A percentile compares a stretch with the other conserved stretches of the same genome.
Conservation (phyloP, 768 basidiomycete genomes). For the Mrakia blollopis region DNA sequence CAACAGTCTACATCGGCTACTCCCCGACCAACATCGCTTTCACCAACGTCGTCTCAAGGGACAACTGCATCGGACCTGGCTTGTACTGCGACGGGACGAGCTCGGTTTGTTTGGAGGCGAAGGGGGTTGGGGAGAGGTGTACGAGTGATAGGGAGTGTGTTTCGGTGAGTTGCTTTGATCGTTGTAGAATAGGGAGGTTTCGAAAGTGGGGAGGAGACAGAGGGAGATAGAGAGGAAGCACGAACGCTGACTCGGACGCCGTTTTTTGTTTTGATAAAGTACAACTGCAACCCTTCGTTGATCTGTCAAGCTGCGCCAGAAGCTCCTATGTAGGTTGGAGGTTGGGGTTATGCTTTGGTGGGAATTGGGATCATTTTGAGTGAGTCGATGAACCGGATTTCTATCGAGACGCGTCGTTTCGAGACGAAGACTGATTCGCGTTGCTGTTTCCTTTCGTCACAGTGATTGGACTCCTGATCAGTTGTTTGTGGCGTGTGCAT, state of each 20-base stretch:
- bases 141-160: slow-evolving; percentile 1
- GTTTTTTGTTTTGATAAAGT: not conserved
- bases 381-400: not conserved
- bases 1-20: slow-evolving; percentile 17
- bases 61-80: not conserved
- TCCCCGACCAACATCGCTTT: not conserved
- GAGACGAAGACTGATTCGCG: too few species aligned
- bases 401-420: not conserved
- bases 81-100: slow-evolving; percentile 6
- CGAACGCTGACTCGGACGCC: not conserved
- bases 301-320: slow-evolving; percentile 2
- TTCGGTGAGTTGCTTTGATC: too few species aligned
- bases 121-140: not conserved
- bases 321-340: not conserved
- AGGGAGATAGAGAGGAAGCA: not conserved
- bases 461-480: not conserved
- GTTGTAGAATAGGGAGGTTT: too few species aligned
- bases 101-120: not conserved
- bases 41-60: slow-evolving; percentile 9
- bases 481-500: not conserved
- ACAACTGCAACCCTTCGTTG: not conserved
- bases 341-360: not conserved
- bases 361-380: not conserved
- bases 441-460: not conserved
- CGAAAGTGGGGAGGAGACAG: not conserved